These are phyloP conservation scores for Lactarius indigo DNA, from an alignment of 768 basidiomycete species.

Conservation along the genomic window DNA sequence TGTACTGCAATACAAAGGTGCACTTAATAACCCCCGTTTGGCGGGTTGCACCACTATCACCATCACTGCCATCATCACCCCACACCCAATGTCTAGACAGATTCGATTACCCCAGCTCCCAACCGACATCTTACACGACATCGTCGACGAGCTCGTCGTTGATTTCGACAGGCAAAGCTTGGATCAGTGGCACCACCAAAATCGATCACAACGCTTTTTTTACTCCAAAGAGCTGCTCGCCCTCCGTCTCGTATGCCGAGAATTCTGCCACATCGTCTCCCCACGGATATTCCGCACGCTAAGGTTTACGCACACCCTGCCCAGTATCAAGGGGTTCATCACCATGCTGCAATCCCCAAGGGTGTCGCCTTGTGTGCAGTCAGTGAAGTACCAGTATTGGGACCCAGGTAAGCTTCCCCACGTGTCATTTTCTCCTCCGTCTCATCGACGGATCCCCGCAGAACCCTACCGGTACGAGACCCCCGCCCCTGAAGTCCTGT, in stretches of 20 bases:
- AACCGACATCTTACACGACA: conserved; percentile 9
- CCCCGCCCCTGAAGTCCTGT: background rate
- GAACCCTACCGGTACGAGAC: conserved; percentile 13
- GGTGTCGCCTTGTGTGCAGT: conserved; percentile 2
- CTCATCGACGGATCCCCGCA: background rate
- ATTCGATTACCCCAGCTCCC: conserved; percentile 2
- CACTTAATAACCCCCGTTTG: background rate
- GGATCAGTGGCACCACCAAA: conserved; percentile 3
- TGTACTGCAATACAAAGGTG: background rate
- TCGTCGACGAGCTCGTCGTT: conserved; percentile 4
- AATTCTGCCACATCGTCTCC: conserved; percentile 9
- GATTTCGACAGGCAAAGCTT: conserved; percentile 4
- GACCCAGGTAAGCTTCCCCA: conserved; percentile 15
- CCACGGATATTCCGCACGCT: conserved; percentile 12
- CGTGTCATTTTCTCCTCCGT: background rate
- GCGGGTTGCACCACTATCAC: background rate
- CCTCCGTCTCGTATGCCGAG: conserved; percentile 11
- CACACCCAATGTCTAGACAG: background rate
- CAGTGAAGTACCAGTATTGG: conserved; percentile 18
- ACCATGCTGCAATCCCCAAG: conserved; percentile 9
- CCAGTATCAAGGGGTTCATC: conserved; percentile 12
- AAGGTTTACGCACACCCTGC: conserved; percentile 12
- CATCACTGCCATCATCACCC: background rate
- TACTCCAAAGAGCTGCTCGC: conserved; percentile 7
- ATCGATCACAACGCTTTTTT: background rate